Conservation (phyloP, 2,329 filamentous ascomycete species). For the Ascochyta fabae region DNA sequence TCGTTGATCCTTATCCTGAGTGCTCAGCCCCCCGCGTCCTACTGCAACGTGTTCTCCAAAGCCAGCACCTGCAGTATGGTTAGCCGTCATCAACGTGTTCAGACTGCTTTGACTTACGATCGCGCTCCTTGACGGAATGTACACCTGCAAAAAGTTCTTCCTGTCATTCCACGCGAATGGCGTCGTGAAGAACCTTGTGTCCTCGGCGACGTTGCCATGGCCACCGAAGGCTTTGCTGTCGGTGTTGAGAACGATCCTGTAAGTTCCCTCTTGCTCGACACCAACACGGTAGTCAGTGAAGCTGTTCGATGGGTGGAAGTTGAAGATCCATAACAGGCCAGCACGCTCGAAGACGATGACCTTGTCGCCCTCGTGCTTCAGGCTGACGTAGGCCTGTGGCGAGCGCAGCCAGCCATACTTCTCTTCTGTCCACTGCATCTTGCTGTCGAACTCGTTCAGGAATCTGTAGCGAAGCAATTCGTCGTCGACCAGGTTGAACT, state of each 20-base stretch:
- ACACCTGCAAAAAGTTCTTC: constrained; percentile 90
- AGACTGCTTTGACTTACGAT: constrained; percentile 64
- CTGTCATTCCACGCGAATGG: constrained; percentile 88
- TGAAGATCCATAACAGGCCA: constrained; percentile 91
- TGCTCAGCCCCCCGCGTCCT: neutral
- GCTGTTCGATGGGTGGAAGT: constrained; percentile 85
- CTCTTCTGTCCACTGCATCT: constrained; percentile 86
- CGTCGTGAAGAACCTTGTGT: constrained; percentile 91
- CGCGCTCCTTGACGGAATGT: constrained; percentile 83
- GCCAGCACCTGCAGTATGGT: constrained; percentile 32
- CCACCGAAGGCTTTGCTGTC: constrained; percentile 82
- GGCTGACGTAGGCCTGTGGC: constrained; percentile 85
- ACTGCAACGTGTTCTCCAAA: constrained; percentile 37
- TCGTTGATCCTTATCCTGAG: neutral
- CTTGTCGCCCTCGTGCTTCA: constrained; percentile 95
- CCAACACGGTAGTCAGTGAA: constrained; percentile 94
- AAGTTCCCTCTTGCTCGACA: constrained; percentile 82
- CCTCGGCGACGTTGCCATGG: constrained; percentile 75
- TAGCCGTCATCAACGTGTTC: constrained; percentile 1
- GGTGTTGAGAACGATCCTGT: constrained; percentile 82
- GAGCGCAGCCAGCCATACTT: constrained; percentile 91
- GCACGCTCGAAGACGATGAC: constrained; percentile 94
- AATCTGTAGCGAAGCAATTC: constrained; percentile 83
- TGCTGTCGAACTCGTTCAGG: constrained; percentile 90
- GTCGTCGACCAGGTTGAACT: constrained; percentile 92